Evolutionary conservation across 1,284 basidiomycete genomes (phyloP), one percentile per base, ranked within the genome.

Genomic region (Pseudozyma pruni): DNA sequence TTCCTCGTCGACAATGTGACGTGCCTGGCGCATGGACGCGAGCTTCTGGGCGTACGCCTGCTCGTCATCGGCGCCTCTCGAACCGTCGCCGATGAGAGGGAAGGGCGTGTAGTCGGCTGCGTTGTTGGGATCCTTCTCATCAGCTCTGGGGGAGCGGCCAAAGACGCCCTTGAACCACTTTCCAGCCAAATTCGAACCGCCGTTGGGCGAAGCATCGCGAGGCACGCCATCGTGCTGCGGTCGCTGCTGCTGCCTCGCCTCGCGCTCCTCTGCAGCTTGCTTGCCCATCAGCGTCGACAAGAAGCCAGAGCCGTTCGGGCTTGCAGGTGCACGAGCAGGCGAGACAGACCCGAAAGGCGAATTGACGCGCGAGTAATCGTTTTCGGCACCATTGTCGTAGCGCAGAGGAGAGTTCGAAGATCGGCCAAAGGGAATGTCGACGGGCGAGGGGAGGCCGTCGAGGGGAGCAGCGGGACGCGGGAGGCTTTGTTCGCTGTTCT

Each of bases 1-100:
- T 52, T 81, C 78, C 32, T 63, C 48, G 34, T 81, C 79, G 43
- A 80, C 74, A 38, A 81, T 78, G n/a, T 59, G 53, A 11, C 66
- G 60, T 8, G 79, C 79, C 41, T 76, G 73, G 1, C 72, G 58
- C 63, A 74, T 70, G 4, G 75, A 73, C 6, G 62, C 51, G 22
- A 75, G 61, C 57, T 79, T 77, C 40, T 66, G 71, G 17, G 68
- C 62, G 16, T 56, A 49, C 1, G 62, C 62, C 19, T 75, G 74
- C 33, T 80, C 70, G 29, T 61, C 63, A 19, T 78, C 77, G 27
- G 61, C 73, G 34, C 73, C 70, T 8, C 48, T 54, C 5, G 43
- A 37, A 8, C 41, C 20, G 20, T 37, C 23, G 9, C 8, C 35
- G 1, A 38, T 33, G 38, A 44, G 16, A 11, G 38, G 43, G 43